Conservation (phyloP, 441 rosid species). For the Corymbia citriodora region DNA sequence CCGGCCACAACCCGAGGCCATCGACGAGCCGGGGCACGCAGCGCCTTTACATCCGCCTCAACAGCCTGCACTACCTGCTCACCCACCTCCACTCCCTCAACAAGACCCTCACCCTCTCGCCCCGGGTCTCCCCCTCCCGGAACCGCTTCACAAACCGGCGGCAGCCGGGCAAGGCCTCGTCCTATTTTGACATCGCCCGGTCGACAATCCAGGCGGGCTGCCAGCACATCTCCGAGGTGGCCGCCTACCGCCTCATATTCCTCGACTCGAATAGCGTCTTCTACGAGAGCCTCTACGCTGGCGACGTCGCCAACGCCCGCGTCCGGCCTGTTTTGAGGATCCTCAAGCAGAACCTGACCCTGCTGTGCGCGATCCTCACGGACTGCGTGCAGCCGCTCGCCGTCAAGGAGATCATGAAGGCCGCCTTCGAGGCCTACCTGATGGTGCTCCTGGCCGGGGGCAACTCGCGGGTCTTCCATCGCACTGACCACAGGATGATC, state of each 20-base stretch:
- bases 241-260: constrained; percentile 77
- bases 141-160: constrained; percentile 32
- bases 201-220: constrained; percentile 64
- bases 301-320: constrained; percentile 56
- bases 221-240: constrained; percentile 80
- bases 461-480: constrained; percentile 40
- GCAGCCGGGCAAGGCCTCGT: constrained; percentile 30
- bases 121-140: constrained; percentile 41
- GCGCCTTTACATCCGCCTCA: constrained; percentile 82
- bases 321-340: constrained; percentile 55
- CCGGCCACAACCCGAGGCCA: constrained; percentile 68
- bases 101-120: constrained; percentile 62
- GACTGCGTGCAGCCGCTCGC: constrained; percentile 77
- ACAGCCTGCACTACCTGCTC: constrained; percentile 68
- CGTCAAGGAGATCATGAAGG: constrained; percentile 73
- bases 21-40: constrained; percentile 96
- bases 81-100: constrained; percentile 72
- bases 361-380: constrained; percentile 64
- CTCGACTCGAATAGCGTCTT: constrained; percentile 66
- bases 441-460: constrained; percentile 91
- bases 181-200: constrained; percentile 56
- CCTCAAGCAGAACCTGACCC: constrained; percentile 69
- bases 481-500: constrained; percentile 46
- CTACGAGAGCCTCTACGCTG: constrained; percentile 65
- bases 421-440: constrained; percentile 68